Evolutionary conservation across 2,329 filamentous ascomycete species (phyloP).

Genomic region (Fusarium pseudocircinatum): DNA sequence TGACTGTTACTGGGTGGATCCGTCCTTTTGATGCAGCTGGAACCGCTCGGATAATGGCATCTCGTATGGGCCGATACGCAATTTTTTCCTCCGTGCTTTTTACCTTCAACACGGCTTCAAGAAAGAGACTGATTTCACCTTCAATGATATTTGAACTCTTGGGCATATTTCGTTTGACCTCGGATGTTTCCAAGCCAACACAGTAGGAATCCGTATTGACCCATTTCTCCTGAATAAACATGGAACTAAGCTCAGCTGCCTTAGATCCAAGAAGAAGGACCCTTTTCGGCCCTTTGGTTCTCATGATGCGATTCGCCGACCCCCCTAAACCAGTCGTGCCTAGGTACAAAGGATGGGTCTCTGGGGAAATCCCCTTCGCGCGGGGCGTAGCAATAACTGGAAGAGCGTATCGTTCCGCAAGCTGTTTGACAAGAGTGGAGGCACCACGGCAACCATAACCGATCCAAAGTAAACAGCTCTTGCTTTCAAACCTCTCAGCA

Average conservation of each 20-base stretch:
- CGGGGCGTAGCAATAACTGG: background rate
- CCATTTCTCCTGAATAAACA: background rate
- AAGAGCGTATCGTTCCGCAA: background rate
- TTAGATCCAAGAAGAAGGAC: background rate
- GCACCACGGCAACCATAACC: background rate
- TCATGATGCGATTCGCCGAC: background rate
- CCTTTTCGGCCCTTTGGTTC: background rate
- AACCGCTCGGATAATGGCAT: background rate
- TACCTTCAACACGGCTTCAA: background rate
- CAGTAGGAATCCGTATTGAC: background rate
- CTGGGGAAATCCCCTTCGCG: background rate
- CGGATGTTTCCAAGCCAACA: background rate
- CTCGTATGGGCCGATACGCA: background rate
- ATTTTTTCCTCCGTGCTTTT: background rate
- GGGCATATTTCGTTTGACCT: background rate
- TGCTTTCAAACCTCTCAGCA: background rate
- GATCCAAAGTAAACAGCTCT: background rate
- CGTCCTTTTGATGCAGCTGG: too few species aligned
- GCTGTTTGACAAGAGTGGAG: background rate
- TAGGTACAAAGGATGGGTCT: background rate
- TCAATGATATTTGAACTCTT: background rate
- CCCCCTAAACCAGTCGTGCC: background rate
- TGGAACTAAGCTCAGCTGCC: background rate
- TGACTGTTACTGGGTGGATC: background rate
- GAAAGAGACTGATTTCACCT: background rate